Evolutionary conservation across 805 yeast genomes (phyloP), one percentile per base, ranked within the genome.

Genomic region (Ogataea trehalophila): DNA sequence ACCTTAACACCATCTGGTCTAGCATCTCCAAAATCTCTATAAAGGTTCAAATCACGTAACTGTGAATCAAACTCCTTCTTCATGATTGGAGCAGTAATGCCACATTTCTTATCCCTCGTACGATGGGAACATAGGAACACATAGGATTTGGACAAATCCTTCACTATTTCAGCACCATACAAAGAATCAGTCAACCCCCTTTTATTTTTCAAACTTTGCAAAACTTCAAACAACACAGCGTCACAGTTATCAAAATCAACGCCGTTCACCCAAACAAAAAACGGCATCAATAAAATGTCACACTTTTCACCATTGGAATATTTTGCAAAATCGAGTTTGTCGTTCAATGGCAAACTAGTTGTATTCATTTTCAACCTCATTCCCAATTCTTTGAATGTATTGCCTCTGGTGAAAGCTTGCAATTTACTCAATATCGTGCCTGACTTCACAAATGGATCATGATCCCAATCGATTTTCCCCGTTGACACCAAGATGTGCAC

Each of bases 101-200:
- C 97, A 67, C 99, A 92, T 51, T 92, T 73, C 64, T 89, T 91
- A 63, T 92, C 99, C 65, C 98, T 81, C 11, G 95, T 87, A 43
- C 75, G 74, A 66, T 92, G 99, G 0, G 97, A 91, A 59, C 99
- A 92, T 44, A 94, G 66, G 42, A 94, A 75, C 1, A 92, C 72
- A 57, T 75, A 78, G 1, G 85, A 64, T 39, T 64, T 63, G 46
- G 67, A 70, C 2, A 42, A 49, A 43, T 75, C 80, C 39, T 62
- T 68, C 33, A 63, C 67, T 3, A 79, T 14, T 33, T 44, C 64
- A 59, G 53, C 63, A 5, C 50, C 48, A 4, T 52, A 33, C 11
- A 50, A 31, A n/a, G 33, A 9, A 9, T 45, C 48, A n/a, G 58
- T 51, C 13, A 51, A 34, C 2, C 50, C 53, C 38, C 60, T 51